phyloP scores from a whole-genome alignment of 495 filamentous ascomycete species.

The Lasiosphaeria ovina region DNA sequence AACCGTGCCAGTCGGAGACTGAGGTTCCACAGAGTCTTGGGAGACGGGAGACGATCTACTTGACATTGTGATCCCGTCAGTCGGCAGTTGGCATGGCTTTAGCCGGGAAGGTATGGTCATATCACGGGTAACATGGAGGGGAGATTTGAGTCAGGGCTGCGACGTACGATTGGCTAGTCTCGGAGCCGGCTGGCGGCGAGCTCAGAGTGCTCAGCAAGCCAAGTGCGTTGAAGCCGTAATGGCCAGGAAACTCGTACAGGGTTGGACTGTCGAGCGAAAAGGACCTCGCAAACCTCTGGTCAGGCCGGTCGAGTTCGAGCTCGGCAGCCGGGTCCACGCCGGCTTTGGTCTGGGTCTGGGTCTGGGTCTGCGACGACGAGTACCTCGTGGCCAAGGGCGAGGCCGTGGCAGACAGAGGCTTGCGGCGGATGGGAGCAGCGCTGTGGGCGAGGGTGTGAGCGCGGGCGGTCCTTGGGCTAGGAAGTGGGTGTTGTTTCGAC shows the following conservation, averaged over 20 bases:
- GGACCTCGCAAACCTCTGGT: conserved; percentile 48
- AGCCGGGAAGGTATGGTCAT: conserved; percentile 18
- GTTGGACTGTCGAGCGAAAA: conserved; percentile 56
- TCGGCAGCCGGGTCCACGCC: no score
- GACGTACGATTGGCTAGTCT: conserved; percentile 30
- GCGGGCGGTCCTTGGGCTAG: conserved; percentile 29
- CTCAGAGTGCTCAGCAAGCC: conserved; percentile 20
- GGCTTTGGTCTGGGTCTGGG: conserved; percentile 35
- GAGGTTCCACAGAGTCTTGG: conserved; percentile 14
- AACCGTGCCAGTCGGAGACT: conserved; percentile 28
- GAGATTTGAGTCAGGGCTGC: conserved; percentile 2
- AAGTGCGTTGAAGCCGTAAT: conserved; percentile 15
- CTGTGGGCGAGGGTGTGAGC: conserved; percentile 33
- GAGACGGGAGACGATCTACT: conserved; percentile 30
- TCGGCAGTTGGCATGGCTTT: conserved; percentile 24
- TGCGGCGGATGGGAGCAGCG: conserved; percentile 46
- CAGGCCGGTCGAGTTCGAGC: conserved; percentile 31
- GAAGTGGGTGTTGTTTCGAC: conserved; percentile 20
- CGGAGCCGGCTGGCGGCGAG: conserved; percentile 16
- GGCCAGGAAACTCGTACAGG: conserved; percentile 53
- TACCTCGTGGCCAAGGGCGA: conserved; percentile 49
- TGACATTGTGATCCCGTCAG: conserved; percentile 22
- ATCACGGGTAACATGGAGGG: not conserved
- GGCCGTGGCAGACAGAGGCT: conserved; percentile 54
- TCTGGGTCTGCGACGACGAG: conserved; percentile 36